Conservation (phyloP, 164 flowering plant species). For the Nymphaea colorata region DNA sequence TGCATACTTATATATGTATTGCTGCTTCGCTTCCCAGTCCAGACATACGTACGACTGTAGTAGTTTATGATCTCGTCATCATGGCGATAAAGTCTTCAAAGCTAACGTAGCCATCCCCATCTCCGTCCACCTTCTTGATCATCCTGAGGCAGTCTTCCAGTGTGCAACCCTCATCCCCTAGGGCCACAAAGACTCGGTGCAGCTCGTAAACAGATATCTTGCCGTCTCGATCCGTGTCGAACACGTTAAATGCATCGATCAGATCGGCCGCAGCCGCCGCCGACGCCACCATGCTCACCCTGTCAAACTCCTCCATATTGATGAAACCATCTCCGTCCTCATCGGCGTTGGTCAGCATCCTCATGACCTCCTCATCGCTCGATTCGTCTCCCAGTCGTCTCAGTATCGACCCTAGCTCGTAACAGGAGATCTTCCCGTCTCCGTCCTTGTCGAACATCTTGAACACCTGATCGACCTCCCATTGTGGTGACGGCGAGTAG, state of each 20-base stretch:
- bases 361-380: constrained; percentile 30
- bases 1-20: too few relatives aligned
- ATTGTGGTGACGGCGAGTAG: constrained; percentile 12
- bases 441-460: constrained; percentile 45
- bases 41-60: too few relatives aligned
- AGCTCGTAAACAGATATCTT: constrained; percentile 84
- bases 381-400: constrained; percentile 32
- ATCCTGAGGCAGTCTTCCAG: constrained; percentile 70
- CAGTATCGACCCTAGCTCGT: constrained; percentile 38
- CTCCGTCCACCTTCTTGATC: constrained; percentile 55
- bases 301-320: constrained; percentile 39
- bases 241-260: constrained; percentile 44
- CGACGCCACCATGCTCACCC: constrained; percentile 29
- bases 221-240: constrained; percentile 75
- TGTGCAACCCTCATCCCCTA: constrained; percentile 69
- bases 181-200: constrained; percentile 21
- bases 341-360: constrained; percentile 32
- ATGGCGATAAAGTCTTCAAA: constrained; percentile 65
- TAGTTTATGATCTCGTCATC: constrained; percentile 21
- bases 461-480: constrained; percentile 36
- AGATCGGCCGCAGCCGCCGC: constrained; percentile 45
- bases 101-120: constrained; percentile 81
- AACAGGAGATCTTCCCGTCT: constrained; percentile 41
- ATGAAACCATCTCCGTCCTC: constrained; percentile 45
- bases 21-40: too few relatives aligned